A percentile compares a stretch with the other conserved stretches of the same genome.
Evolutionary conservation across 108 stramenopile species (phyloP).

Genomic region (Heterococcus sp.): DNA sequence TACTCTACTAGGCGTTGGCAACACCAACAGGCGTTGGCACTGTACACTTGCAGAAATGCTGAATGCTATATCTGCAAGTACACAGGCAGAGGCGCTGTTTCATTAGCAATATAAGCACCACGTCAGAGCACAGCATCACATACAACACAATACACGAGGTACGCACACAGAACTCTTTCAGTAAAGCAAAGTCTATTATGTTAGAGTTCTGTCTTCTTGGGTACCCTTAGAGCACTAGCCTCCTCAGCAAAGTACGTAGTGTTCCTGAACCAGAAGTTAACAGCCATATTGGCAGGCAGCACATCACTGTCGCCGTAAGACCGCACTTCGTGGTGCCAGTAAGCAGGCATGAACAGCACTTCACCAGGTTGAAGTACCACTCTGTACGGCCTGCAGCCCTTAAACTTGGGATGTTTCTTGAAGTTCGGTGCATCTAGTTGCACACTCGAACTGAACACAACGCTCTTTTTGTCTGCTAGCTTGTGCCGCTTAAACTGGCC

Average conservation of each 20-base stretch:
- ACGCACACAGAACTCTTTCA: no score
- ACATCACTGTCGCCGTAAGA: not conserved
- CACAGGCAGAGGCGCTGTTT: no score
- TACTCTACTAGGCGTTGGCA: no score
- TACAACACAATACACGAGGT: no score
- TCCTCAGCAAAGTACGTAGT: conserved; percentile 33
- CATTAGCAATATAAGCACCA: no score
- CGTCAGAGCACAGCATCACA: no score
- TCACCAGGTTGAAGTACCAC: conserved; percentile 39
- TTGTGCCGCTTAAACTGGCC: conserved; percentile 5
- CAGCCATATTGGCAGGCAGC: conserved; percentile 35
- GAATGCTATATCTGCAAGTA: no score
- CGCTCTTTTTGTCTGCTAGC: conserved; percentile 10
- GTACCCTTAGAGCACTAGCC: no score
- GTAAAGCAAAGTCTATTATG: no score
- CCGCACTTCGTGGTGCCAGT: conserved; percentile 50
- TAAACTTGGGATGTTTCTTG: conserved; percentile 12
- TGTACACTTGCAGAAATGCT: no score
- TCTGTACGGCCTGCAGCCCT: conserved; percentile 14
- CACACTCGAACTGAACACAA: conserved; percentile 43
- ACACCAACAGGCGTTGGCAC: no score
- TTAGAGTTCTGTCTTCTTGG: no score
- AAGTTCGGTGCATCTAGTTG: conserved; percentile 17
- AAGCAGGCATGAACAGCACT: conserved; percentile 48
- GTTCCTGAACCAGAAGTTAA: conserved; percentile 53